phyloP scores from a whole-genome alignment of 2,329 filamentous ascomycete species.

The Pseudogymnoascus sp. region DNA sequence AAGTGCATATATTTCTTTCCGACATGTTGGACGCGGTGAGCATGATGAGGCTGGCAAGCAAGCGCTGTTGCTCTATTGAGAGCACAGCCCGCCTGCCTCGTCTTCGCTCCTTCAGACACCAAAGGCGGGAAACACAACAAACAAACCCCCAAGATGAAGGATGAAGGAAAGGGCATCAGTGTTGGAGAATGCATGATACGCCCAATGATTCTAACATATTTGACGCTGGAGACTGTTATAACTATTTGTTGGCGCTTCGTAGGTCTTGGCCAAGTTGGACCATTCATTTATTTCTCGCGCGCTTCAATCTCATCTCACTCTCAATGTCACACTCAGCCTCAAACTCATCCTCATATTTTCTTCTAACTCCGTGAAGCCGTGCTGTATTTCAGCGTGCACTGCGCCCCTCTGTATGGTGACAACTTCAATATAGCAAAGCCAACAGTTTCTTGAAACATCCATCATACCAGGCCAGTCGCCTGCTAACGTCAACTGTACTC shows the following conservation, averaged over 20 bases:
- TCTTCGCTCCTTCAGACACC: background rate
- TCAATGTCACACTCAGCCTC: background rate
- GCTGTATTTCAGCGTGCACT: background rate
- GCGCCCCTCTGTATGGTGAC: background rate
- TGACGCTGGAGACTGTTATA: background rate
- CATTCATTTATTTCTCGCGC: background rate
- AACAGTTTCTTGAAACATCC: background rate
- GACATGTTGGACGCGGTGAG: background rate
- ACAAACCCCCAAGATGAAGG: background rate
- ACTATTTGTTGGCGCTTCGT: background rate
- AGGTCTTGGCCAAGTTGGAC: background rate
- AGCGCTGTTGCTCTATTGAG: background rate
- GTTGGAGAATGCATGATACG: background rate
- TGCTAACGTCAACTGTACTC: background rate
- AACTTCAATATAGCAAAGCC: background rate
- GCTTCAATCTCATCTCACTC: background rate
- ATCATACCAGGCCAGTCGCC: background rate
- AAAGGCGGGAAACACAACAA: background rate
- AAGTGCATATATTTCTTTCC: slow-evolving; percentile 4
- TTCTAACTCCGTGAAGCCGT: background rate
- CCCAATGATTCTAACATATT: background rate
- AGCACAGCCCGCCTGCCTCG: background rate
- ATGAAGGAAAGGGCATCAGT: background rate
- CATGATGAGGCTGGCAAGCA: slow-evolving; percentile 4
- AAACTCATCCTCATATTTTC: background rate